phyloP scores from a whole-genome alignment of 176 grass and related monocot genomes.

The Carex pumila region DNA sequence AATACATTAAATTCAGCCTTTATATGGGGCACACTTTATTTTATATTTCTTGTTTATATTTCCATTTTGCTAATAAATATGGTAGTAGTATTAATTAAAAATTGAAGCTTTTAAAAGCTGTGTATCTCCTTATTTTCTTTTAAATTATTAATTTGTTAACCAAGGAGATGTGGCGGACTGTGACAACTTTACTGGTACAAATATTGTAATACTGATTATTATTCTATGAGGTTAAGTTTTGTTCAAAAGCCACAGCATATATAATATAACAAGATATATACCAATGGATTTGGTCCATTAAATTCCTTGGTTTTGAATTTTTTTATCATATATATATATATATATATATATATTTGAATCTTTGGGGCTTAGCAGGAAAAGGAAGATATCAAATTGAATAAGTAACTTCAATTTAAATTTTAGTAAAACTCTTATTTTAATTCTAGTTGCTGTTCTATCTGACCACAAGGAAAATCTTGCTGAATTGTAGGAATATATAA shows the following conservation, averaged over 20 bases:
- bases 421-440: not conserved
- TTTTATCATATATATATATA: not conserved
- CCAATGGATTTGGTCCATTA: not conserved
- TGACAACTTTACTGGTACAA: no score
- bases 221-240: not conserved
- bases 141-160: no score
- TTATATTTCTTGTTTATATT: not conserved
- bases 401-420: not conserved
- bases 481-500: not conserved
- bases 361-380: not conserved
- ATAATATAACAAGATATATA: not conserved
- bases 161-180: no score
- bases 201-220: not conserved
- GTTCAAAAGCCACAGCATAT: no score
- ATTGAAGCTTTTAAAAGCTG: no score
- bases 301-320: not conserved
- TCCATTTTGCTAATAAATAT: not conserved
- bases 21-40: not conserved
- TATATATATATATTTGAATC: not conserved
- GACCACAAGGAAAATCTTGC: not conserved
- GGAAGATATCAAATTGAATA: conserved; percentile 1
- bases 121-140: no score
- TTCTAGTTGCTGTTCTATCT: not conserved
- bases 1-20: not conserved
- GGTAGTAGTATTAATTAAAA: no score